Evolutionary conservation across 2,329 filamentous ascomycete species (phyloP).

Genomic region (Geosmithia flava): DNA sequence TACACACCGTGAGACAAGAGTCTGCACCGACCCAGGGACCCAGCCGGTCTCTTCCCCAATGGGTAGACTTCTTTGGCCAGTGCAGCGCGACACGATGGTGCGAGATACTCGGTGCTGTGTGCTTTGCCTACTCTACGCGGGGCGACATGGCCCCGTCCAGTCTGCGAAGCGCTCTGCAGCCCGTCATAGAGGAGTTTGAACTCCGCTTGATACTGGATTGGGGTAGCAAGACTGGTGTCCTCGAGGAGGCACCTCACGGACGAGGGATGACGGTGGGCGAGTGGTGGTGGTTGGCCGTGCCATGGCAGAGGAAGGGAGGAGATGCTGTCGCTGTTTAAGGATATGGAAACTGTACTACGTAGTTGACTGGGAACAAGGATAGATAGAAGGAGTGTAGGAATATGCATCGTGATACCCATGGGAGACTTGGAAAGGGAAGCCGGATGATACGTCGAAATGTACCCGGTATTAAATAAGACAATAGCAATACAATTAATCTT

Average conservation of each 20-base stretch:
- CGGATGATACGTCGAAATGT: background rate
- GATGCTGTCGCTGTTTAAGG: background rate
- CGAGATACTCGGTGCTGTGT: slow-evolving; percentile 47
- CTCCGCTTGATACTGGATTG: slow-evolving; percentile 45
- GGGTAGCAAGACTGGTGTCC: slow-evolving; percentile 39
- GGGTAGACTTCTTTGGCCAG: slow-evolving; percentile 57
- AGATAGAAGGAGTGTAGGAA: background rate
- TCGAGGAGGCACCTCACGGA: slow-evolving; percentile 26
- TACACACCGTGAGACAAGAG: slow-evolving; percentile 18
- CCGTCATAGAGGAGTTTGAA: slow-evolving; percentile 51
- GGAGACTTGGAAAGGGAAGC: background rate
- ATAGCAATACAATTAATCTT: background rate
- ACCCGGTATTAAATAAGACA: background rate
- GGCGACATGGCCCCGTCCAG: slow-evolving; percentile 41
- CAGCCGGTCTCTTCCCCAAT: slow-evolving; percentile 49
- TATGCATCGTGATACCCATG: background rate
- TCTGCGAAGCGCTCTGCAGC: slow-evolving; percentile 42
- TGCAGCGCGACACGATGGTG: slow-evolving; percentile 50
- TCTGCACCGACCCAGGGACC: slow-evolving; percentile 30
- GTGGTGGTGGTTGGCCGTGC: slow-evolving; percentile 56
- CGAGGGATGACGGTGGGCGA: slow-evolving; percentile 36
- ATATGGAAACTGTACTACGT: no score
- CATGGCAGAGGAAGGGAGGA: slow-evolving; percentile 7
- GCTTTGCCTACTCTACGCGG: slow-evolving; percentile 50
- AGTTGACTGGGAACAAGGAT: no score